A percentile compares a stretch with the other conserved stretches of the same genome.
These are phyloP conservation scores for Syncephalastrum contaminatum DNA, from an alignment of 371 early-diverging fungal species.

Conservation along the genomic window DNA sequence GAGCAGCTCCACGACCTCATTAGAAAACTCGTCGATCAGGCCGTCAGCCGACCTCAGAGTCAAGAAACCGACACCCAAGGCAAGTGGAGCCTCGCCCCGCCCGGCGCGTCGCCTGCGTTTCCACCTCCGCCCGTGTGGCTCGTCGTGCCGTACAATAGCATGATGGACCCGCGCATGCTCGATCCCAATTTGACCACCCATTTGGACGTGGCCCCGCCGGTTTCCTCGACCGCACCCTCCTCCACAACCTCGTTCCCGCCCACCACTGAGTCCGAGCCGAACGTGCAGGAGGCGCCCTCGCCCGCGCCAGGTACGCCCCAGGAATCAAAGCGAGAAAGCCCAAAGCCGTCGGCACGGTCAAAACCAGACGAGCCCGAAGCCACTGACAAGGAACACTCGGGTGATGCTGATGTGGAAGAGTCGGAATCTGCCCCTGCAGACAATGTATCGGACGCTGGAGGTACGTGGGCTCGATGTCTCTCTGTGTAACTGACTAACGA, in stretches of 20 bases:
- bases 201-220: not conserved
- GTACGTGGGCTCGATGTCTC: not conserved
- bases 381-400: not conserved
- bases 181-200: too few species aligned
- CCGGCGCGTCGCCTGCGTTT: slow-evolving; percentile 7
- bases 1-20: slow-evolving; percentile 26
- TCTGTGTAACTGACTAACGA: not conserved
- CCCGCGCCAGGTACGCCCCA: too few species aligned
- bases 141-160: slow-evolving; percentile 21
- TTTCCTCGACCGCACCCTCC: too few species aligned
- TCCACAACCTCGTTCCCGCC: not conserved
- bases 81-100: slow-evolving; percentile 1
- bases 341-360: too few species aligned
- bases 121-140: slow-evolving; percentile 16
- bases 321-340: too few species aligned
- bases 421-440: not conserved
- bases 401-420: slow-evolving; percentile 1
- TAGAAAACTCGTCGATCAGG: slow-evolving; percentile 18
- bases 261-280: not conserved
- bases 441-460: not conserved
- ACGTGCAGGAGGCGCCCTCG: too few species aligned
- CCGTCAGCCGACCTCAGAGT: slow-evolving; percentile 4
- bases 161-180: slow-evolving; percentile 13
- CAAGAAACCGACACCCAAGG: not conserved
- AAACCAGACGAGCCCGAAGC: not conserved